Base-by-base conservation (phyloP, 148 eudicot genomes). In the Pouteria glomerata region DNA sequence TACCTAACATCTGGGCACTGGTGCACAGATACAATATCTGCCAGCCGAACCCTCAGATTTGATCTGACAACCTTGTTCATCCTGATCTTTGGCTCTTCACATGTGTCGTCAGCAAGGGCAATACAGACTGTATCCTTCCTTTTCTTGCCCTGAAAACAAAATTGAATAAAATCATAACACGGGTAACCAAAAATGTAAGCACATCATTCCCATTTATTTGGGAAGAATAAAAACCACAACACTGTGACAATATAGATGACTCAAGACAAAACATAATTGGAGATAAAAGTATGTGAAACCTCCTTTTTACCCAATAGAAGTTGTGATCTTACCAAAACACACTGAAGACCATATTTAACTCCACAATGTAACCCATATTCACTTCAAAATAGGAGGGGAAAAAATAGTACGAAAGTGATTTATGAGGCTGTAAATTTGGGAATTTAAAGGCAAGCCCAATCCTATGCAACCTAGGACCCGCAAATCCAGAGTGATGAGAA, bases 1-100 rank as follows among this genome's bases (percentile, higher is more conserved):
- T 75, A 79, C 53, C 74, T 79, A 12, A 75, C 78, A 75, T 75
- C 73, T 42, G 78, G 60, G 71, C 77, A 74, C 18, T 74, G 77
- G 64, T 67, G 77, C 31, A 74, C 77, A 1, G 77, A 66, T 23
- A 74, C 72, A 14, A 74, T 48, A 66, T 74, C 77, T 6, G 57
- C 77, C 26, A 74, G 77, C 5, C 77, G 52, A 44, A 74, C 77
- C 66, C 77, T 66, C 65, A 74, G 66, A 57, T 74, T 74, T 23
- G 77, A 5, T 59, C 77, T 66, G 66, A 74, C 72, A 65, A 74
- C 77, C 66, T 67, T 74, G 71, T 74, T 74, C 77, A 74, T 65
- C 41, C 77, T 74, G 53, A 74, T 74, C 65, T 74, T 74, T 27
- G 73, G 73, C 64, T 75, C 72, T 65, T 67, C 72, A 68, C 78